Base-by-base conservation (phyloP, 164 flowering plant species). In the Piper betle region DNA sequence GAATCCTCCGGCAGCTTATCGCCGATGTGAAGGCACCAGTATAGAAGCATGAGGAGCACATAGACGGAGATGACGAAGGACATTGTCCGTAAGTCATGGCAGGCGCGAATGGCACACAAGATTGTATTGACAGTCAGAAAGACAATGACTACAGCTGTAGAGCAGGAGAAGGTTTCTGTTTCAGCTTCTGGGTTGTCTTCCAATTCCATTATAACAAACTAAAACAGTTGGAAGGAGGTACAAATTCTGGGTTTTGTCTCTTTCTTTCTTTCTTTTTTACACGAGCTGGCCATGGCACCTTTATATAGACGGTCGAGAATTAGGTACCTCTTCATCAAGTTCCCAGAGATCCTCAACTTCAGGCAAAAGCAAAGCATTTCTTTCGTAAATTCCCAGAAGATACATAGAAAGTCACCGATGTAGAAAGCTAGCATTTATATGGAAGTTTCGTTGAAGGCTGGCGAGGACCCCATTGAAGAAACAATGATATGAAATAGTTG, bases 141-240 rank as follows among this genome's bases (percentile, higher is more conserved):
- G 57, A 20, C 57, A 4, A 54, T 6, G 57, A 18, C 25, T 4
- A 16, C 37, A 4, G 16, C 7, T 10, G 57, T 4, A 3, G 37
- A 18, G 25, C 6, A 54, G 1, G 57, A 54, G 11, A 18, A 18
- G 66, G 37, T 79, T 80, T 48, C 85, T 73, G 53, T 83, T 83
- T 64, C 73, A 69, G 33, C 50, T 10, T 46, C 15, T 46, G 3
- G 50, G 50, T 46, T 46, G 50, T 12, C 3, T 15, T 46, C 15
- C 15, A 15, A 46, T 10, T 46, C 50, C 50, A 46, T 46, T 10
- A 2, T 12, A 6, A 15, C 50, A 46, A 46, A 15, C 10, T 5
- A 15, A 46, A 46, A 46, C 15, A 46, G 2, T 12, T 10, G 15
- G 50, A 46, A 6, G 15, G 10, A 3, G 15, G 11, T 46, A 2